A percentile compares a stretch with the other conserved stretches of the same genome.
Evolutionary conservation across 192 early-diverging fungal species (phyloP).

Genomic region (Pilobolus umbonatus): DNA sequence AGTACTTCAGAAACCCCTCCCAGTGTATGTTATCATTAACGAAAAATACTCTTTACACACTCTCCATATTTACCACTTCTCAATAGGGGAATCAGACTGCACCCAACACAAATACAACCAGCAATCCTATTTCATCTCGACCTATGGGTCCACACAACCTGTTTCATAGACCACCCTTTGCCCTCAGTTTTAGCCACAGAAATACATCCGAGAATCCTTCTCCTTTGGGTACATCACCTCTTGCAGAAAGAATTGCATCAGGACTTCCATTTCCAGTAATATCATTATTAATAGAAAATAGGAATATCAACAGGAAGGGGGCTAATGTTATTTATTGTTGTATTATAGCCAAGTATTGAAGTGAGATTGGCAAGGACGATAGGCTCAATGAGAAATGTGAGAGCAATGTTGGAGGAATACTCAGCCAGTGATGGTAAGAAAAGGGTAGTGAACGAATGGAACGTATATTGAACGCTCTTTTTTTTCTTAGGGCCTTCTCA

Average conservation of each 20-base stretch:
- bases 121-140: conserved; percentile 8
- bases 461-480: neutral
- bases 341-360: conserved; percentile 25
- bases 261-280: conserved; percentile 32
- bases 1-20: neutral
- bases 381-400: conserved; percentile 27
- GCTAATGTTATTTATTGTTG: neutral
- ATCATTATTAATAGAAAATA: neutral
- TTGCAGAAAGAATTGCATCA: conserved; percentile 11
- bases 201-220: neutral
- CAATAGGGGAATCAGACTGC: neutral
- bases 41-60: neutral
- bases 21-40: neutral
- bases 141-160: no score
- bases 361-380: conserved; percentile 25
- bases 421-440: conserved; percentile 19
- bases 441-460: neutral
- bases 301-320: neutral
- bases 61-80: neutral
- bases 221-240: neutral
- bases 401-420: conserved; percentile 20
- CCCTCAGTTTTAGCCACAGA: conserved; percentile 1
- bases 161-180: conserved; percentile 15
- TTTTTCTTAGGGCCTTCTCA: neutral
- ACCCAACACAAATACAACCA: neutral